A percentile compares a stretch with the other conserved stretches of the same genome.
These are phyloP conservation scores for Pachysolen tannophilus DNA, from an alignment of 805 yeast species.

Conservation along the genomic window DNA sequence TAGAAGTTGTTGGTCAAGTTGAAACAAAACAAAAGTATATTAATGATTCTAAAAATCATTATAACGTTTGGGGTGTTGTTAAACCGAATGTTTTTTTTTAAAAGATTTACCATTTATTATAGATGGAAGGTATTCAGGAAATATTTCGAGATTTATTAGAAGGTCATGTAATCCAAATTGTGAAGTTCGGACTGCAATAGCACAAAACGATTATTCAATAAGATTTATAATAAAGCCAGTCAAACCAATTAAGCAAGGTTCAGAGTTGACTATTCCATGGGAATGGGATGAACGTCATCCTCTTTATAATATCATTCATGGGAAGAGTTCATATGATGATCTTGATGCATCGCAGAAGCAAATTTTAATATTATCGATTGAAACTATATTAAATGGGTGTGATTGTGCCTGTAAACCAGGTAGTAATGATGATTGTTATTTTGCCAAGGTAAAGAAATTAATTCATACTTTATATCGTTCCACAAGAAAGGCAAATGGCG, in stretches of 20 bases:
- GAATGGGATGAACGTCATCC: conserved; percentile 84
- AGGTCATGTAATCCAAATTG: conserved; percentile 75
- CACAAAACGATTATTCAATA: conserved; percentile 30
- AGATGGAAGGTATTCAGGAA: conserved; percentile 78
- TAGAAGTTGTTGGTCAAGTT: conserved; percentile 68
- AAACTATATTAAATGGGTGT: conserved; percentile 49
- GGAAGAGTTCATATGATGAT: conserved; percentile 45
- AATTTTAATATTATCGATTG: conserved; percentile 51
- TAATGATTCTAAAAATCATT: conserved; percentile 65
- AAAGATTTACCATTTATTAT: conserved; percentile 56
- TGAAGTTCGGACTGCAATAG: conserved; percentile 41
- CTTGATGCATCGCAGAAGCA: conserved; percentile 46
- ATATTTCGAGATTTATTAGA: conserved; percentile 65
- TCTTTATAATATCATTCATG: conserved; percentile 42
- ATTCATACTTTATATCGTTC: conserved; percentile 53
- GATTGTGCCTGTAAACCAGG: conserved; percentile 54
- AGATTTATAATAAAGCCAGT: conserved; percentile 52
- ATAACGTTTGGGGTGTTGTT: conserved; percentile 63
- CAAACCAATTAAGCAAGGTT: conserved; percentile 48
- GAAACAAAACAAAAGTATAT: conserved; percentile 58
- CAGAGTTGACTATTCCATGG: conserved; percentile 78
- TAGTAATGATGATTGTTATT: conserved; percentile 42
- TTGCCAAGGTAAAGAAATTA: conserved; percentile 54
- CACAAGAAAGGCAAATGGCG: conserved; percentile 36
- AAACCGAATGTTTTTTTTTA: conserved; percentile 49